Evolutionary conservation across 2,329 filamentous ascomycete species (phyloP), one percentile per base, ranked within the genome.

Genomic region (Nemania diffusa): DNA sequence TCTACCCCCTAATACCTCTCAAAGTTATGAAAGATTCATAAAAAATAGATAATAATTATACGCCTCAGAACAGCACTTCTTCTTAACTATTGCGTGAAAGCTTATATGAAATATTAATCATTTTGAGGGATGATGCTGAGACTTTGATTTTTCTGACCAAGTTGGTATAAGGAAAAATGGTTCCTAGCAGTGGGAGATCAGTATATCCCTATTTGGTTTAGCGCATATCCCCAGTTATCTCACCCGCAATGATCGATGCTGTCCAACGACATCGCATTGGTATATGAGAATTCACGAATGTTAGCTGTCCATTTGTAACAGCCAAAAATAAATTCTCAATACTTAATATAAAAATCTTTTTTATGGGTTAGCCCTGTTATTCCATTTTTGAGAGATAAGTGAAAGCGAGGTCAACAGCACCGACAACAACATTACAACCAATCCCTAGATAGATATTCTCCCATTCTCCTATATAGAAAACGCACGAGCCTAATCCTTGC

Each of bases 181-280:
- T n/a, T n/a, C n/a, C n/a, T n/a, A n/a, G n/a, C n/a, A n/a, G n/a
- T n/a, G n/a, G 32, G 32, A 34, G 32, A 13, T 40, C 9, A 40
- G 9, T 40, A 24, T 27, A 40, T 57, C 60, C 60, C 27, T 27
- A 50, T 56, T 50, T 22, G 40, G 51, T 29, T 52, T 62, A 62
- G 60, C 51, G 60, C 29, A 17, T 20, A 37, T 22, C 37, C 5
- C 22, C 26, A 56, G 11, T 24, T 48, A 22, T n/a, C 50, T 20
- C 27, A 60, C 27, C 40, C 51, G 9, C 27, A 34, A 48, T 50
- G 51, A 26, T 37, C 44, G 7, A 11, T 13, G 3, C 20, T 34
- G 22, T 51, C 32, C 8, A 40, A 9, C 26, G 15, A 34, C 20
- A 7, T 32, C 29, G 29, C 29, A 32, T 32, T 5, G 29, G 9